These are phyloP conservation scores for Suillus variegatus DNA, from an alignment of 768 basidiomycete genomes.

Conservation along the genomic window DNA sequence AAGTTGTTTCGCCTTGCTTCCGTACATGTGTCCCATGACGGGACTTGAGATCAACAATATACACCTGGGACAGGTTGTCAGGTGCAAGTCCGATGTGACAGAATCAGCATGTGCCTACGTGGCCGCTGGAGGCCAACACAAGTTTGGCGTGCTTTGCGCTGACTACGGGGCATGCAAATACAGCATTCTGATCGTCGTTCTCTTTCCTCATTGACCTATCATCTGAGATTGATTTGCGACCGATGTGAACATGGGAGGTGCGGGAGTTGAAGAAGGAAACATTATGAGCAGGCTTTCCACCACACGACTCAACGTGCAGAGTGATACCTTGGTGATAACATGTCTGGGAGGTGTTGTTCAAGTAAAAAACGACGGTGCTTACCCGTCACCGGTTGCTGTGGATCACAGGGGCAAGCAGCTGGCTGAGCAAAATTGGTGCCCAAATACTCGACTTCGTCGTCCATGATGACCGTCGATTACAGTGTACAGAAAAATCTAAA, in stretches of 20 bases:
- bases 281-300: conserved; percentile 43
- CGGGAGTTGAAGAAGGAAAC: conserved; percentile 55
- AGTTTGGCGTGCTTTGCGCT: conserved; percentile 81
- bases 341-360: conserved; percentile 17
- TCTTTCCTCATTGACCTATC: conserved; percentile 39
- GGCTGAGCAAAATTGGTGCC: conserved; percentile 41
- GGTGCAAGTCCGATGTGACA: conserved; percentile 21
- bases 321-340: conserved; percentile 48
- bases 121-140: conserved; percentile 66
- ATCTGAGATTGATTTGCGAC: conserved; percentile 61
- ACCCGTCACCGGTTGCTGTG: conserved; percentile 44
- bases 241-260: conserved; percentile 59
- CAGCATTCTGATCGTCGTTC: conserved; percentile 48
- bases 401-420: conserved; percentile 27
- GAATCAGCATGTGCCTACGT: conserved; percentile 45
- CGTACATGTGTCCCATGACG: conserved; percentile 78
- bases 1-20: conserved; percentile 48
- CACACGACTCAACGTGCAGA: conserved; percentile 57
- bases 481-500: conserved; percentile 8
- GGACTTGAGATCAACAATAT: conserved; percentile 68
- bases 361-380: conserved; percentile 25
- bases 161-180: conserved; percentile 78
- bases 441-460: conserved; percentile 65
- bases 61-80: conserved; percentile 46
- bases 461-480: conserved; percentile 33